phyloP scores from a whole-genome alignment of 768 basidiomycete genomes.

The Tephrocybe rancida region DNA sequence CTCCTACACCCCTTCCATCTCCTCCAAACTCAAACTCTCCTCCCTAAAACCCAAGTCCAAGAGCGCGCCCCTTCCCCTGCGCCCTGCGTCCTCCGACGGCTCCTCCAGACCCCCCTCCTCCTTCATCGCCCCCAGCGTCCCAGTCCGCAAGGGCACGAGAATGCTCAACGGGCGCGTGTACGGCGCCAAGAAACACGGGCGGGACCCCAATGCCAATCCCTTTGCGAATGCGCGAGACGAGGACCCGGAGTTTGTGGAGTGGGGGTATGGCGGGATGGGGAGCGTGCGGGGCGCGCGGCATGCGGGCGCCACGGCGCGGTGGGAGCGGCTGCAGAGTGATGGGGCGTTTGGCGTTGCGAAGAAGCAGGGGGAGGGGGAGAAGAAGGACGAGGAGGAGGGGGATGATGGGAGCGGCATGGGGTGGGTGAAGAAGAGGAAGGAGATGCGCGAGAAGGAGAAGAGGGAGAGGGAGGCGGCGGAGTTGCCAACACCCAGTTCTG shows the following conservation, averaged over 20 bases:
- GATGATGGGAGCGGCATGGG: slow-evolving; percentile 89
- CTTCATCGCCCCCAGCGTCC: neutral
- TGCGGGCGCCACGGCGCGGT: slow-evolving; percentile 26
- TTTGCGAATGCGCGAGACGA: slow-evolving; percentile 67
- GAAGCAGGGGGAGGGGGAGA: slow-evolving; percentile 29
- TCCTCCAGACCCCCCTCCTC: neutral
- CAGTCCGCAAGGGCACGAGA: slow-evolving; percentile 44
- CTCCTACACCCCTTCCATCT: slow-evolving; percentile 27
- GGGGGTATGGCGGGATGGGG: slow-evolving; percentile 91
- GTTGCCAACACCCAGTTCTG: slow-evolving; percentile 17
- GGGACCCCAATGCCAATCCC: slow-evolving; percentile 44
- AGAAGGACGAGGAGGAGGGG: slow-evolving; percentile 44
- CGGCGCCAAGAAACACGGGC: slow-evolving; percentile 44
- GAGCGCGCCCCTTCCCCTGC: neutral
- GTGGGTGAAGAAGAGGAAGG: slow-evolving; percentile 72
- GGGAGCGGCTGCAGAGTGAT: slow-evolving; percentile 36
- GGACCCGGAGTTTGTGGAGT: slow-evolving; percentile 88
- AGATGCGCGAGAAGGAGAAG: slow-evolving; percentile 49
- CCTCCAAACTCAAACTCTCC: slow-evolving; percentile 17
- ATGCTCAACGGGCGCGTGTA: slow-evolving; percentile 91
- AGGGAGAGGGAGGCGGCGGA: slow-evolving; percentile 35
- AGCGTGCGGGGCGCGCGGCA: slow-evolving; percentile 42
- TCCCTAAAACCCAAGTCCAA: slow-evolving; percentile 7
- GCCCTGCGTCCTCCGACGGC: neutral
- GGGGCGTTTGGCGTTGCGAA: slow-evolving; percentile 22